Base-by-base conservation (phyloP, 2,329 filamentous ascomycete species). In the Parascedosporium putredinis region DNA sequence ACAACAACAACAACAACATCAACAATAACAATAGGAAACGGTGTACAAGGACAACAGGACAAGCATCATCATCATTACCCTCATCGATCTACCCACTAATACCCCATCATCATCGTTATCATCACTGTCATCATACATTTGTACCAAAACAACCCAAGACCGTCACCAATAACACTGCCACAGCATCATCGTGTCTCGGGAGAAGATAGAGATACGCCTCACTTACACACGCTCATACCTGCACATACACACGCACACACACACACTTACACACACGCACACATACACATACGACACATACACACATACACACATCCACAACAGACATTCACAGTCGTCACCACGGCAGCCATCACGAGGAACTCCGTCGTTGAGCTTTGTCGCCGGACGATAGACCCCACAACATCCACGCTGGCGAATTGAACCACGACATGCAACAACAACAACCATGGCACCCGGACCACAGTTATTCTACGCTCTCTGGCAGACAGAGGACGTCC, bases 401-500 rank as follows among this genome's bases (percentile, higher is more conserved):
- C 16, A 18, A 31, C 25, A 24, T 38, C 29, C 29, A n/a, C 16
- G 22, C 9, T 4, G 36, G 20, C 42, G 27, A 6, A 31, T 44
- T 31, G n/a, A 48, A 29, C 54, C 59, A 56, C 67, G 70, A 69
- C 62, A 78, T 76, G 74, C 68, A 59, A 69, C 59, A 65, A 67
- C 57, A 59, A 68, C 59, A 65, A 67, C 57, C 64, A 79, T 78
- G 76, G 71, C 73, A 58, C 64, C 69, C 57, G 64, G 64, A 59
- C 66, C 71, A 58, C 68, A 72, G 40, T 59, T 61, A 33, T 76
- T 81, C 64, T 71, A 78, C 68, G 65, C 71, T 67, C 68, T 80
- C 61, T 74, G 78, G 69, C 72, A 75, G 62, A 67, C 71, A 55
- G 68, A 74, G 42, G 57, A 61, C 55, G 67, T 79, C 66, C 69